Percentiles rank a stretch among this genome's conserved stretches.
Conservation (phyloP, 2,329 filamentous ascomycete species). For the Fusarium continuum region DNA sequence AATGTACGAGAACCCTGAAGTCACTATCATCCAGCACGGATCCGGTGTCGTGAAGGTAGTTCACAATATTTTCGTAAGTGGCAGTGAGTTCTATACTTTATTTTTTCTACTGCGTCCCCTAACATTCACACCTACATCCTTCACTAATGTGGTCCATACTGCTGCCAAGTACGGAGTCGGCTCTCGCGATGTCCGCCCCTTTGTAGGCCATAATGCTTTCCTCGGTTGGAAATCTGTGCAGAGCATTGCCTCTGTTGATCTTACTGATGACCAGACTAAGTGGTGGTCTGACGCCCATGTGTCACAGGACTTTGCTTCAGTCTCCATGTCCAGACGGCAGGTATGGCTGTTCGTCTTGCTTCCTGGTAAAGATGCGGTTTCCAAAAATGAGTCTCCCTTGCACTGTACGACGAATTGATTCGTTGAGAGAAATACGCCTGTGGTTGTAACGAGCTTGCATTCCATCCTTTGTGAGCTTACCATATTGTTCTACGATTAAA, state of each 20-base stretch:
- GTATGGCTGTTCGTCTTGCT: conserved; percentile 73
- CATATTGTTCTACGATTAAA: neutral
- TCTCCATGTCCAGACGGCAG: conserved; percentile 73
- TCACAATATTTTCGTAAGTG: conserved; percentile 75
- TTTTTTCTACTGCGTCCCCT: too few relatives aligned
- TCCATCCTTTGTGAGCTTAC: conserved; percentile 66
- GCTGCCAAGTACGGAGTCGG: conserved; percentile 75
- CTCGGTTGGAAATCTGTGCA: conserved; percentile 65
- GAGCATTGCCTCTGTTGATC: conserved; percentile 25
- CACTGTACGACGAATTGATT: conserved; percentile 75
- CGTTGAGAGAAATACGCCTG: conserved; percentile 80
- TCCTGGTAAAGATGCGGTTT: conserved; percentile 75
- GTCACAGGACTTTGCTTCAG: conserved; percentile 80
- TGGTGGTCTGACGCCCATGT: conserved; percentile 81
- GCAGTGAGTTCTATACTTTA: conserved; percentile 43
- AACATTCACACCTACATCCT: conserved; percentile 65
- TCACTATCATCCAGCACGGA: conserved; percentile 75
- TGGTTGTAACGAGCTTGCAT: conserved; percentile 75
- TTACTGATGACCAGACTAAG: conserved; percentile 62
- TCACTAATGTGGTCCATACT: conserved; percentile 80
- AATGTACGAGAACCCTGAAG: conserved; percentile 73
- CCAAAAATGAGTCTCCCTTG: conserved; percentile 77
- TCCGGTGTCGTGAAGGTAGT: conserved; percentile 82
- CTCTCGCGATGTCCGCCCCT: conserved; percentile 76
- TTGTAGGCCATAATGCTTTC: conserved; percentile 81